Conservation (phyloP, 2,329 filamentous ascomycete species). For the Sporothrix pallida region DNA sequence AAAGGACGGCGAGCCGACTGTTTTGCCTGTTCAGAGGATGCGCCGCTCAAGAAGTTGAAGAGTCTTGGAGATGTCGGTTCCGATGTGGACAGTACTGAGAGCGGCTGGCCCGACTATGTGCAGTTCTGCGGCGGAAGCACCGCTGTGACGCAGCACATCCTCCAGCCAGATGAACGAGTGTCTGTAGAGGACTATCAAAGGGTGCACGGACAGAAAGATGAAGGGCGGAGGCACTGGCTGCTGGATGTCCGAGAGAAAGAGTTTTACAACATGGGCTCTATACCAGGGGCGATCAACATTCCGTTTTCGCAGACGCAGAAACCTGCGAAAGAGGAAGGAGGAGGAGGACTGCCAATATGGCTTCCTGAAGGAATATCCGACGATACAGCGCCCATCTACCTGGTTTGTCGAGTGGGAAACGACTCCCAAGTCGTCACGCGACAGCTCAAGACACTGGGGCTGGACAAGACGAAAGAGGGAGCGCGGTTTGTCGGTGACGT, state of each 20-base stretch:
- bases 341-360: constrained; percentile 39
- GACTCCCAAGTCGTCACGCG: constrained; percentile 75
- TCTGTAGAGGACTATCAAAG: constrained; percentile 60
- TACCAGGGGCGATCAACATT: constrained; percentile 77
- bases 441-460: constrained; percentile 67
- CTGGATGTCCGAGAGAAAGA: constrained; percentile 85
- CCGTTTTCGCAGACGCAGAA: constrained; percentile 61
- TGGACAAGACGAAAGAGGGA: constrained; percentile 52
- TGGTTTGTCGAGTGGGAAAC: constrained; percentile 77
- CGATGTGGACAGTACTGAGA: constrained; percentile 53
- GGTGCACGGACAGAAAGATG: constrained; percentile 37
- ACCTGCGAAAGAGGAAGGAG: not conserved
- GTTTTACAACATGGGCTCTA: constrained; percentile 79
- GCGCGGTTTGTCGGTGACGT: constrained; percentile 72
- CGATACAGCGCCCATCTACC: constrained; percentile 63
- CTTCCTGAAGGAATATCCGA: constrained; percentile 48
- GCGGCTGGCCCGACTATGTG: constrained; percentile 75
- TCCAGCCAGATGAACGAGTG: constrained; percentile 70
- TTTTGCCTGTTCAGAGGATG: constrained; percentile 72
- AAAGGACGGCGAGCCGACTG: constrained; percentile 72
- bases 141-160: constrained; percentile 36
- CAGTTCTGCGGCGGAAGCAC: constrained; percentile 76
- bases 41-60: constrained; percentile 53
- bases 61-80: constrained; percentile 41
- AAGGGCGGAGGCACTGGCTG: constrained; percentile 57